Base-by-base conservation (phyloP, 495 filamentous ascomycete genomes). In the Podospora anserina region DNA sequence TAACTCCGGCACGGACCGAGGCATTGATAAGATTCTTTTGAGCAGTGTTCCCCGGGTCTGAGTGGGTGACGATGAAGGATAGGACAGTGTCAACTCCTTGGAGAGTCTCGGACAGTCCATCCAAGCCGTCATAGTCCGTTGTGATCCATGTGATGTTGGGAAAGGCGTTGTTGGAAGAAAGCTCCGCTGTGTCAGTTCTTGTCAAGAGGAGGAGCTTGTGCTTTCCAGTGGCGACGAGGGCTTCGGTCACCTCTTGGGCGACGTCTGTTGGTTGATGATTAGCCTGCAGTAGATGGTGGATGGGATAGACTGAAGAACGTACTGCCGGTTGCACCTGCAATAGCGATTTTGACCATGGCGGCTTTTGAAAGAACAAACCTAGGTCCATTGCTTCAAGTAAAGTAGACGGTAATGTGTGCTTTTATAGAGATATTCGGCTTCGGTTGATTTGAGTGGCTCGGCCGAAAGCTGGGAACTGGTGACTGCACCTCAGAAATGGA, bases 11-110 rank as follows among this genome's bases (percentile, higher is more conserved):
- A 13, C 74, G 69, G 61, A 87, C 75, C 9, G 81, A 76, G 1
- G 84, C 85, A 69, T 88, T 82, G 32, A 88, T 84, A 11, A 86
- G 75, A 5, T 66, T 76, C 68, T 79, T 85, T 71, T 85, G 83
- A 0, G 71, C 39, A 0, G 23, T 72, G 63, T 75, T 78, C 11
- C 69, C 71, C 3, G 66, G 71, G 68, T 83, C 83, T 1, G 73
- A 61, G 18, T 77, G 74, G 7, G 66, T 39, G 2, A 72, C 68
- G 32, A 85, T 68, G 69, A 89, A 88, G 53, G 82, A 88, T 3
- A 89, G 72, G 1, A 89, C 71, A 0, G 85, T 87, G 65, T 87
- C 82, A 0, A 81, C 77, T 18, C 84, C 86, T 2, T 73, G 70
- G 5, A 88, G 74, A 9, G 71, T 65, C 64, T 78, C 34, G 0